Base-by-base conservation (phyloP, 108 stramenopile genomes). In the Skeletonema tropicum region DNA sequence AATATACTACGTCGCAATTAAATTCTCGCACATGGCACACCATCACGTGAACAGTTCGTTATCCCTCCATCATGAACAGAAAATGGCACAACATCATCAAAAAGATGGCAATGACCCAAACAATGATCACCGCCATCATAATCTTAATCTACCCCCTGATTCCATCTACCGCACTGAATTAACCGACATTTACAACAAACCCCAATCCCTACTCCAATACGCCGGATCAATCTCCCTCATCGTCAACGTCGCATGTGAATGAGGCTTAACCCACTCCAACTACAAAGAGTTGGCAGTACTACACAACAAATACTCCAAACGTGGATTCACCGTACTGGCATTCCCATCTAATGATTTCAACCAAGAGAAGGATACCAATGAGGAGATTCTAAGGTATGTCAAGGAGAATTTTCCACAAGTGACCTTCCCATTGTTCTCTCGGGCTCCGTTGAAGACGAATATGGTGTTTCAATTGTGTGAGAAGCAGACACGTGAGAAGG, bases 311-410 rank as follows among this genome's bases (percentile, higher is more conserved):
- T 89, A 85, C 21, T 55, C 52, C 52, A 23, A 21, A 9, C 52
- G 21, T 55, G 87, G 87, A 6, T 91, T 91, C 69, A 68, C 75
- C 6, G 89, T 91, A 15, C 46, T 91, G 74, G 93, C 93, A 15
- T 91, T 94, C 71, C 93, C 93, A 17, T 87, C 80, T 2, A 90
- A 89, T 63, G 89, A 90, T 66, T 94, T 89, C 76, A 84, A 82
- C 72, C 93, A 94, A 79, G 93, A 94, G 76, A 79, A 84, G 33
- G 85, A 69, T 12, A 82, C 85, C 32, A 85, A 93, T 49, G 81
- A 80, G 73, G 86, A 88, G 71, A 90, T 93, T 70, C 66, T 72
- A 41, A 70, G 57, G 12, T 91, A 86, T 69, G 76, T 90, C 15
- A n/a, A 77, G 10, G 58, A 85, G 10, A 64, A 90, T 17, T 94